Base-by-base conservation (phyloP, 352 stramenopile species). In the Phytopythium ostracodes region DNA sequence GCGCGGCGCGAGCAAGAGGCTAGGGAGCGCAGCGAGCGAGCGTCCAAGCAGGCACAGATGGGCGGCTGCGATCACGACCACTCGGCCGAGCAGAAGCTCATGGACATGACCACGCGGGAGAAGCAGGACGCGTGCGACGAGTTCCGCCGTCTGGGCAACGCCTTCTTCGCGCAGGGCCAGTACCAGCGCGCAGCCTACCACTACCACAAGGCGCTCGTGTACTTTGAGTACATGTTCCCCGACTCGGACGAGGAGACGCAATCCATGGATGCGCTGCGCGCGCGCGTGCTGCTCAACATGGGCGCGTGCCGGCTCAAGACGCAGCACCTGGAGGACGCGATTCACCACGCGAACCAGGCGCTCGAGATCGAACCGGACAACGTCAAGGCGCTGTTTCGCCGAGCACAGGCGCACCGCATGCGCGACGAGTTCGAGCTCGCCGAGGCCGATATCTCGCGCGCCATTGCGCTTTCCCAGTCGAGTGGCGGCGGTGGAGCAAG, bases 211-310 rank as follows among this genome's bases (percentile, higher is more conserved):
- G 84, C 86, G 42, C 73, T 95, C 24, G 76, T 93, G 49, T 92
- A 92, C 60, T 95, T 95, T 67, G 86, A 95, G 71, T 95, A 95
- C 63, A 71, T 95, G 18, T 95, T 95, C 54, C 72, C 79, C 2
- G 86, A 95, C 43, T 80, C 72, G 0, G 70, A 89, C 1, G 70
- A 60, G 3, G 86, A 93, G 33, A 74, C 88, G 50, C 36, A 36
- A 9, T 52, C 69, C 25, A 75, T 83, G 42, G 76, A 91, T 50
- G 55, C 56, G 0, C 69, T 93, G 11, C 83, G 87, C 56, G 66
- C 84, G 29, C 79, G 75, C 51, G 61, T 89, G 40, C 63, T 92
- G 63, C 71, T 93, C 31, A 95, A 95, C 63, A 91, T 91, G 67
- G 70, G 73, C 35, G 78, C 84, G 2, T 91, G 82, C 64, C 73